Evolutionary conservation across 768 basidiomycete species (phyloP).

Genomic region (Asterophora lycoperdoides): DNA sequence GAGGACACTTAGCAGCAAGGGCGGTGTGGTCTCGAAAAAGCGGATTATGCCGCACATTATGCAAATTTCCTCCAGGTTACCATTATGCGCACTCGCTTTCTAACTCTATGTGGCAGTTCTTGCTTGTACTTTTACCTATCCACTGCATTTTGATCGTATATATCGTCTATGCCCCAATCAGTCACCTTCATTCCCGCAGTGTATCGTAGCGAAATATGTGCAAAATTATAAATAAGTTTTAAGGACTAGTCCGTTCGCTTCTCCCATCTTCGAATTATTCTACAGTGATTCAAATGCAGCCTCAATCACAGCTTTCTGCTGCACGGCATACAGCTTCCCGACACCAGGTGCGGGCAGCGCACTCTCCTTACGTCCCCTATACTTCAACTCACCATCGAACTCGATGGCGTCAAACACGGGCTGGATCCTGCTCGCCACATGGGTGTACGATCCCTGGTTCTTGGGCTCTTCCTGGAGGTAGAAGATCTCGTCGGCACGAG

Average conservation of each 20-base stretch:
- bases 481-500: conserved; percentile 35
- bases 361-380: conserved; percentile 66
- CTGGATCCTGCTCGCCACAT: conserved; percentile 57
- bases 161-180: no score
- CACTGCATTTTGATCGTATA: no score
- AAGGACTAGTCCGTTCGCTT: no score
- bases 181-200: no score
- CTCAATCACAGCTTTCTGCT: conserved; percentile 60
- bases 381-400: conserved; percentile 35
- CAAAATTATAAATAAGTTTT: no score
- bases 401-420: conserved; percentile 42
- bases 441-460: conserved; percentile 80
- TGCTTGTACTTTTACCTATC: conserved; percentile 4
- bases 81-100: not conserved
- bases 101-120: conserved; percentile 4
- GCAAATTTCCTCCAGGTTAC: not conserved
- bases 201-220: no score
- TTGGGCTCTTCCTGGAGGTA: conserved; percentile 89
- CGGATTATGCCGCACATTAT: no score
- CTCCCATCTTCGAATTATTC: not conserved
- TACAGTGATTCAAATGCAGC: conserved; percentile 50
- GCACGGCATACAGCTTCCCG: conserved; percentile 59
- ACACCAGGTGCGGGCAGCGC: conserved; percentile 77
- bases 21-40: no score
- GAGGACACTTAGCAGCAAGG: no score